These are phyloP conservation scores for Fusarium camptoceras DNA, from an alignment of 2,329 filamentous ascomycete species.

Conservation along the genomic window DNA sequence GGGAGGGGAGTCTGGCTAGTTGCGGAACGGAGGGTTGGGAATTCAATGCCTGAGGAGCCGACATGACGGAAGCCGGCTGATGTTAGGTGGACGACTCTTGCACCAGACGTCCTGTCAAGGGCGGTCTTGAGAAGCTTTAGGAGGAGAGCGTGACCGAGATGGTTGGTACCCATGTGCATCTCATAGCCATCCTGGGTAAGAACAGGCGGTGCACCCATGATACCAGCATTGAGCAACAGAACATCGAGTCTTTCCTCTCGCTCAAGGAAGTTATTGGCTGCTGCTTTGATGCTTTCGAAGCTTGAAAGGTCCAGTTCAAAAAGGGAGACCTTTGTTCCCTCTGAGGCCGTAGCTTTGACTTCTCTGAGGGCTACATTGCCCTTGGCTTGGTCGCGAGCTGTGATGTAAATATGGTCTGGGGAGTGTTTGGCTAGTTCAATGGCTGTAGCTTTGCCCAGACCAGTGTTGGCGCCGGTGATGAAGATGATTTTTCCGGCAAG, in stretches of 20 bases:
- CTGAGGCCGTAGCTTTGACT: accelerated
- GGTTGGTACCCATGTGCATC: slow-evolving; percentile 18
- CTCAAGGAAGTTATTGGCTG: not conserved
- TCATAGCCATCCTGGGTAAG: slow-evolving; percentile 6
- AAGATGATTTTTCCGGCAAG: not conserved
- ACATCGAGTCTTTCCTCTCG: not conserved
- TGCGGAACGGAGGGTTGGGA: not conserved
- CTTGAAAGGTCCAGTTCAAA: not conserved
- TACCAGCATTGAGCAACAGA: slow-evolving; percentile 1
- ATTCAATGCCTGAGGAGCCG: not conserved
- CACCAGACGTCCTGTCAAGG: accelerated
- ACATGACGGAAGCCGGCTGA: slow-evolving; percentile 8
- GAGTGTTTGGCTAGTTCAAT: slow-evolving; percentile 2
- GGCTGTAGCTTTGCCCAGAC: slow-evolving; percentile 6
- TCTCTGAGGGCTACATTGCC: accelerated
- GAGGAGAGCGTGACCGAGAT: not conserved
- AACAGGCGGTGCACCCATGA: slow-evolving; percentile 3
- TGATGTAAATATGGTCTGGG: slow-evolving; percentile 3
- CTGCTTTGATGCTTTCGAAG: not conserved
- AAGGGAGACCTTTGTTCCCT: not conserved
- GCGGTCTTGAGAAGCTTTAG: not conserved
- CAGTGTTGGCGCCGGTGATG: slow-evolving; percentile 3
- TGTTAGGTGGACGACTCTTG: not conserved
- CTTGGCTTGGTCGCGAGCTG: not conserved
- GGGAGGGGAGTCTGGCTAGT: not conserved